phyloP scores from a whole-genome alignment of 1,284 basidiomycete species.

The Sparassis latifolia region DNA sequence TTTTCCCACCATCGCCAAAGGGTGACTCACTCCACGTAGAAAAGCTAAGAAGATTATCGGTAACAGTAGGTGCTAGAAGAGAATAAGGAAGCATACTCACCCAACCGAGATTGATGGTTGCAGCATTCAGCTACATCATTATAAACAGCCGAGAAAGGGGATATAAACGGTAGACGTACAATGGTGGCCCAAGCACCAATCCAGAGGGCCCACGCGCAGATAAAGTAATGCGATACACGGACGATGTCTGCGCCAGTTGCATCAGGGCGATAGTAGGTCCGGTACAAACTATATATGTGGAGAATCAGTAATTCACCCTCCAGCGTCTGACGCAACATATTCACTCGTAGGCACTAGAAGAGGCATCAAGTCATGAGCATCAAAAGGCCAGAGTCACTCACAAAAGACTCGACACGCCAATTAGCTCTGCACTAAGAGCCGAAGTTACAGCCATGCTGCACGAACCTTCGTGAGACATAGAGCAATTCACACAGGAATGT shows the following conservation, averaged over 20 bases:
- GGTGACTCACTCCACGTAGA: conserved; percentile 38
- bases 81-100: conserved; percentile 12
- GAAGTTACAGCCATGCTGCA: conserved; percentile 49
- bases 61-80: neutral
- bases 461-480: too few relatives aligned
- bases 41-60: conserved; percentile 22
- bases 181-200: conserved; percentile 51
- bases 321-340: conserved; percentile 9
- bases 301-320: too few relatives aligned
- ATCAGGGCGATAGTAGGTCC: conserved; percentile 58
- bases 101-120: conserved; percentile 40
- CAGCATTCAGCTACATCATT: conserved; percentile 32
- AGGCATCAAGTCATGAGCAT: neutral
- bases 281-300: conserved; percentile 37
- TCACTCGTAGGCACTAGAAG: conserved; percentile 35
- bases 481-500: neutral
- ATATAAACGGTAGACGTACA: conserved; percentile 19
- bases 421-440: conserved; percentile 53
- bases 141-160: neutral
- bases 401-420: conserved; percentile 52
- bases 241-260: conserved; percentile 60
- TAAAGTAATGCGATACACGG: conserved; percentile 47
- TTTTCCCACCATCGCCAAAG: neutral
- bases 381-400: conserved; percentile 24
- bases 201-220: conserved; percentile 51